phyloP scores from a whole-genome alignment of 306 rosid species.

The Vicia faba region DNA sequence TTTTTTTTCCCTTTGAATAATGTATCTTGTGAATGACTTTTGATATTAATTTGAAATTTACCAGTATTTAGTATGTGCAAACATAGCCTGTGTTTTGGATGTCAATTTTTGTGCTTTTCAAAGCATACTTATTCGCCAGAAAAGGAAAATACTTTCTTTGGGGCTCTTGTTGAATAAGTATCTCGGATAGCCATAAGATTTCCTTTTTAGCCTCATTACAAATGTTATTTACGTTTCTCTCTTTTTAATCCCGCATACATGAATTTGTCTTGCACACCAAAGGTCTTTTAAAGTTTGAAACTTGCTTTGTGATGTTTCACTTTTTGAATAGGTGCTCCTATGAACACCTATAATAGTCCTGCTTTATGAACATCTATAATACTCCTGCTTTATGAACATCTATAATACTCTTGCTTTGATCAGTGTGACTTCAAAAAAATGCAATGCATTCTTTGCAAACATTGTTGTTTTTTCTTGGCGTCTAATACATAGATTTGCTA shows the following conservation, averaged over 20 bases:
- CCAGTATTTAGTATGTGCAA: constrained; percentile 4
- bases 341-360: background rate
- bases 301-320: background rate
- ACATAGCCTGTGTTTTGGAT: background rate
- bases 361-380: background rate
- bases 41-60: constrained; percentile 16
- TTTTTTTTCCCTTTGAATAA: background rate
- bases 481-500: background rate
- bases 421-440: background rate
- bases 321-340: constrained; percentile 8
- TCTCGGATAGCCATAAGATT: background rate
- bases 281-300: too few relatives aligned
- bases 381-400: background rate
- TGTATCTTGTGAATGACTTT: constrained; percentile 21
- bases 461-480: constrained; percentile 4
- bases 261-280: too few relatives aligned
- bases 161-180: background rate
- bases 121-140: constrained; percentile 13
- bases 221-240: too few relatives aligned
- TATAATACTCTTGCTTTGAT: constrained; percentile 1
- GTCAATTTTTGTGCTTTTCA: background rate
- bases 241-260: too few relatives aligned
- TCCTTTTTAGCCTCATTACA: too few relatives aligned
- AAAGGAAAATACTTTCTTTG: constrained; percentile 3
- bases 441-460: constrained; percentile 4